Evolutionary conservation across 2,329 filamentous ascomycete species (phyloP), one percentile per base, ranked within the genome.

Genomic region (Penicillium expansum): DNA sequence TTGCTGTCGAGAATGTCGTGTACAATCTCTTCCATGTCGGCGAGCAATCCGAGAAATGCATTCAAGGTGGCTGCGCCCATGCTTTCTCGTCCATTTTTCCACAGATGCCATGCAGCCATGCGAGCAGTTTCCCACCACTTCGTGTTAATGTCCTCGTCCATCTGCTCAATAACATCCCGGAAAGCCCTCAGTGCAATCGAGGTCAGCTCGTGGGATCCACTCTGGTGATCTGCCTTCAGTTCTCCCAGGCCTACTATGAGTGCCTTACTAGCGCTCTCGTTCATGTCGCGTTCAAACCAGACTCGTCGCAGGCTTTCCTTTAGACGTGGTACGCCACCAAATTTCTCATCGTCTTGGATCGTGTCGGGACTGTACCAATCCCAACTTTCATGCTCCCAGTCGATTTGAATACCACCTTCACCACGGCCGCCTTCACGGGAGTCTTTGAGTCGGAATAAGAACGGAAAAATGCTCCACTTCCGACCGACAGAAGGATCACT

Each of bases 71-170:
- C 80, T 0, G 85, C 82, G 1, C 81, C 81, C 85, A 89, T 89
- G 67, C 82, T 86, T 60, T 86, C 84, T n/a, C 85, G 79, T 0
- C 85, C 84, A 52, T 86, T 85, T 64, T 86, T 86, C 71, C 82
- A 84, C 1, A 89, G 72, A 68, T 87, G 83, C 82, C 86, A 89
- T 2, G 80, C 83, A 2, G 77, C 78, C 74, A 83, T 79, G 14
- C 83, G 77, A n/a, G 82, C 68, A 29, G 77, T 78, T 27, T 69
- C 70, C 84, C 85, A 89, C 79, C 84, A 86, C 7, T 68, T 70
- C 4, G 59, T 53, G 2, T 66, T 60, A 10, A 66, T 50, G 1
- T 63, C 59, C 1, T 59, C 58, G 1, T 61, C 45, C n/a, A 63
- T 56, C 42, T 70, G 62, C 18, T 59, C 48, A n/a, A 75, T 47